Base-by-base conservation (phyloP, 768 basidiomycete genomes). In the Hirschioporus abietinus region DNA sequence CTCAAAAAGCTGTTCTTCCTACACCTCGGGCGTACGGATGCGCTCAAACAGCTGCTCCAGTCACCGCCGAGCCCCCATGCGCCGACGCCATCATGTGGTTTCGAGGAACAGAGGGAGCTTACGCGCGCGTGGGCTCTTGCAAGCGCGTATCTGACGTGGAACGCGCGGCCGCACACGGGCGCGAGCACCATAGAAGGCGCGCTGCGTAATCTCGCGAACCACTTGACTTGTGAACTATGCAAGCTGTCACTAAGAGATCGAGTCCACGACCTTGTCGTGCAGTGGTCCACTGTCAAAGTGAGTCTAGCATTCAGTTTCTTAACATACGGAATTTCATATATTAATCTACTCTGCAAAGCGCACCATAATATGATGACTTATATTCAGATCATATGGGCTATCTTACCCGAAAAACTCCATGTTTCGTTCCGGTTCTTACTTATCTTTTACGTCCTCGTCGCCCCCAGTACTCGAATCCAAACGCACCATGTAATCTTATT, bases 1-100 rank as follows among this genome's bases (percentile, higher is more conserved):
- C 72, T 83, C 65, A 78, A 77, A 58, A 75, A 79, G 57, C 73
- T 84, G 30, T 71, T 80, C 68, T 71, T 76, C 58, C 76, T 84
- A 8, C 80, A 81, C 60, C 66, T 76, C 30, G 71, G 71, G 23
- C 75, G 82, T 34, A 73, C 74, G 42, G 70, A 74, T 7, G 76
- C 77, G 10, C 75, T 83, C 60, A 80, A 72, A 65, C 63, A 66
- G 8, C 64, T 77, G 35, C 68, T 78, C 23, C 66, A 68, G 3
- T 62, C 65, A 18, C 76, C 75, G 42, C 77, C 77, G 7, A 65
- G 24, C 17, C 60, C 66, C 35, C 77, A 78, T 66, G 25, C 65
- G 58, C 67, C 67, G 26, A 73, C 69, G 15, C 63, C 60, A 12
- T 63, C 58, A 1, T 75, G 74, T 60, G 70, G 67, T 36, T 76